Evolutionary conservation across 2,329 filamentous ascomycete genomes (phyloP).

Genomic region (Phyllosticta capitalensis): DNA sequence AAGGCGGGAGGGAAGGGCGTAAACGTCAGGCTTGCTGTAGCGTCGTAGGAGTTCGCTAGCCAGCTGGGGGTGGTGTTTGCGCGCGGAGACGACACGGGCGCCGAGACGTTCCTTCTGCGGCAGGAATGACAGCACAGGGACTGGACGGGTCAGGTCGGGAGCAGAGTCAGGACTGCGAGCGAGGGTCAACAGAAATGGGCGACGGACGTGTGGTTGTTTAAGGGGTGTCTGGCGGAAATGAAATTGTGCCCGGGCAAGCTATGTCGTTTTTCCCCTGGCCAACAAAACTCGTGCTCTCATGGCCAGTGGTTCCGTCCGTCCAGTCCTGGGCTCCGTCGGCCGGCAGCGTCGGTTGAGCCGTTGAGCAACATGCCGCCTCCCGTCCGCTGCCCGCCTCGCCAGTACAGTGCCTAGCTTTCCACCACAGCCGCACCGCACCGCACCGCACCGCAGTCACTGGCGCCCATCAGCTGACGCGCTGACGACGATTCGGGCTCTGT

Average conservation of each 20-base stretch:
- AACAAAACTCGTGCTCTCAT: constrained; percentile 1
- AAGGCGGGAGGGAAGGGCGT: background rate
- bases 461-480: too few relatives aligned
- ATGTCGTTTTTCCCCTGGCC: background rate
- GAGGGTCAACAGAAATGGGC: background rate
- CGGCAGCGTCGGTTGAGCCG: background rate
- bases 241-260: background rate
- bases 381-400: too few relatives aligned
- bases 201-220: constrained; percentile 3
- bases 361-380: background rate
- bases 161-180: too few relatives aligned
- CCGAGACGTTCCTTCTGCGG: background rate
- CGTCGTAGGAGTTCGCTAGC: background rate
- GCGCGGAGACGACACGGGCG: background rate
- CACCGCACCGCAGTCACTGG: too few relatives aligned
- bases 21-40: background rate
- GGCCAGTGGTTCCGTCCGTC: too few relatives aligned
- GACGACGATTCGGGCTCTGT: too few relatives aligned
- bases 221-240: constrained; percentile 6
- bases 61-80: background rate
- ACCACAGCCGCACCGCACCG: too few relatives aligned
- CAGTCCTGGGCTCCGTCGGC: background rate
- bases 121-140: constrained; percentile 2
- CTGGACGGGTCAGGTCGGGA: too few relatives aligned
- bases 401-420: too few relatives aligned